Base-by-base conservation (phyloP, 1,284 basidiomycete species). In the Inonotus obliquus region DNA sequence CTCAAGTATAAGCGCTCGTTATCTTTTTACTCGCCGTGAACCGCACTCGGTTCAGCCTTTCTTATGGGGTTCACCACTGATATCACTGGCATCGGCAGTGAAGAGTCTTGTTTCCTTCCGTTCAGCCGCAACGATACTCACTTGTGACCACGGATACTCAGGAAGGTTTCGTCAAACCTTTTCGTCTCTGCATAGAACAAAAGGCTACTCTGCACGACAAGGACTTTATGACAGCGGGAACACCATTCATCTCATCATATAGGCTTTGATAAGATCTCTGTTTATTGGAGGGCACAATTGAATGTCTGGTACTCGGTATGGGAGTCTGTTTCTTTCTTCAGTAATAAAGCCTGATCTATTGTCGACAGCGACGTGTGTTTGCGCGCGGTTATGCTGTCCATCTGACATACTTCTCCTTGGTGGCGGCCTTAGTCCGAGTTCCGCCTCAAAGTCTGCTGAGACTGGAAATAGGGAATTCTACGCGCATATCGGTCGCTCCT, bases 331-430 rank as follows among this genome's bases (percentile, higher is more conserved):
- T 44, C 17, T 17, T 49, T 32, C 4, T 14, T 27, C 47, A 49
- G 25, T 25, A 4, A 13, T 7, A 7, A 23, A 19, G n/a, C 38
- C 25, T 44, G 48, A 59, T 21, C 14, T n/a, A 23, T 23, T 44
- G 17, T 21, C 32, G 10, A 44, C 41, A 2, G 1, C 6, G 19
- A 17, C 41, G 6, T n/a, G 41, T 44, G 17, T 44, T 4, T 44
- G 1, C 17, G 41, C 41, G 17, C 10, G 41, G 13, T 11, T 44
- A 1, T 6, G 17, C 19, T 14, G 17, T n/a, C 38, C 17, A n/a
- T 44, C 5, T 39, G 41, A 21, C 17, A 44, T 44, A 35, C n/a
- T 59, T 59, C 57, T 37, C 29, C 57, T 52, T 59, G 14, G 57
- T 59, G 57, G 57, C 57, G 37, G 37, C n/a, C 14, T 39, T n/a